phyloP scores from a whole-genome alignment of 2,329 filamentous ascomycete genomes.

The Diaporthe sp. region DNA sequence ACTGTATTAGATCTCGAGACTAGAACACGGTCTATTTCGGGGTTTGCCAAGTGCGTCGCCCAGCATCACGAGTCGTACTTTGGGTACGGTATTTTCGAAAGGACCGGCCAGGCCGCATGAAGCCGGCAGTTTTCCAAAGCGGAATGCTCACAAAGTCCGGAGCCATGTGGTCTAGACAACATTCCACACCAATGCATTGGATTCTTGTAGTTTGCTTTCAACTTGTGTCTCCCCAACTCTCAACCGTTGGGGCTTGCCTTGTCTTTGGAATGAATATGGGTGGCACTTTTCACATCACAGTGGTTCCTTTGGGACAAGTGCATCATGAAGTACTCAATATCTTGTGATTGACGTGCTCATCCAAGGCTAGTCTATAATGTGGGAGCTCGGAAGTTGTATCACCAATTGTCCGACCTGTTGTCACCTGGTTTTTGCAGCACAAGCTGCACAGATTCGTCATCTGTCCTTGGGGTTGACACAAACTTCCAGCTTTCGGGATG shows the following conservation, averaged over 20 bases:
- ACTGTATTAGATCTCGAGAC: neutral
- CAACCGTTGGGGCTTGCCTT: no score
- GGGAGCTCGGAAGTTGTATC: neutral
- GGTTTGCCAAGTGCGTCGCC: neutral
- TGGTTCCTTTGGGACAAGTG: neutral
- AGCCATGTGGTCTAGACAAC: no score
- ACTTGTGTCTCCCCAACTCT: no score
- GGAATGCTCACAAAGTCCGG: neutral
- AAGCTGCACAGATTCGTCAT: slow-evolving; percentile 6
- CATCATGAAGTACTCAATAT: neutral
- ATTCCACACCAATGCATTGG: neutral
- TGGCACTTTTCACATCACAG: no score
- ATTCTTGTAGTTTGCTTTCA: no score
- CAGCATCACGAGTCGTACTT: neutral
- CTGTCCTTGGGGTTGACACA: neutral
- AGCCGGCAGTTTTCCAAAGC: neutral
- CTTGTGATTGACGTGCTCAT: neutral
- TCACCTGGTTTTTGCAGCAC: neutral
- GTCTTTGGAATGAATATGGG: no score
- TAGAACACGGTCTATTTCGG: neutral
- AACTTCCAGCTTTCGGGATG: neutral
- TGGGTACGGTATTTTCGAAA: neutral
- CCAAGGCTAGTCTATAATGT: neutral
- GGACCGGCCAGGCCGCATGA: neutral
- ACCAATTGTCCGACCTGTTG: neutral